These are phyloP conservation scores for Polytolypa hystricis DNA, from an alignment of 2,329 filamentous ascomycete genomes.

Conservation along the genomic window DNA sequence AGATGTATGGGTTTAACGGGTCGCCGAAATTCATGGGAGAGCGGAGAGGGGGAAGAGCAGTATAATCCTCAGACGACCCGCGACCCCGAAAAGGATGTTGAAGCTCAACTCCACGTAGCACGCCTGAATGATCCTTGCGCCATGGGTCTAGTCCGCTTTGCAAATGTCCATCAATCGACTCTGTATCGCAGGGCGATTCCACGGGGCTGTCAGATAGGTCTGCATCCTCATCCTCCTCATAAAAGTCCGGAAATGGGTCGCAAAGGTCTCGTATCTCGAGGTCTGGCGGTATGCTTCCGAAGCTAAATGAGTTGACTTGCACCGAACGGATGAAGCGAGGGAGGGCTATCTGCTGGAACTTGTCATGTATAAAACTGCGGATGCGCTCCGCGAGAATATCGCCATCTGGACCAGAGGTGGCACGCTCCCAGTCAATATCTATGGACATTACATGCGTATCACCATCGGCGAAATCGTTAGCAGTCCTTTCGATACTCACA, in stretches of 20 bases:
- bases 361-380: conserved; percentile 85
- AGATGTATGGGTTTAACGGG: conserved; percentile 30
- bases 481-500: neutral
- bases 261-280: conserved; percentile 95
- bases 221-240: conserved; percentile 60
- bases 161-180: conserved; percentile 2
- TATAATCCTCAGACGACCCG: conserved; percentile 18
- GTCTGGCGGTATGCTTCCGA: conserved; percentile 70
- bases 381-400: conserved; percentile 73
- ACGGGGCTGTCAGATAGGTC: conserved; percentile 27
- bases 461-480: conserved; percentile 1
- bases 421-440: conserved; percentile 89
- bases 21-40: conserved; percentile 28
- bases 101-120: conserved; percentile 19
- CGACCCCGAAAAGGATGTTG: too few species aligned
- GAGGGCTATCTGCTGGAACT: conserved; percentile 83
- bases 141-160: conserved; percentile 5
- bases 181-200: conserved; percentile 11
- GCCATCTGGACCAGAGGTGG: conserved; percentile 83
- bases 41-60: conserved; percentile 22
- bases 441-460: conserved; percentile 66
- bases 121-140: conserved; percentile 6
- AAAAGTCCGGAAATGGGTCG: conserved; percentile 90
- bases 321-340: conserved; percentile 96
- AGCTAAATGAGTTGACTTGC: conserved; percentile 86